A percentile compares a stretch with the other conserved stretches of the same genome.
phyloP scores from a whole-genome alignment of 305 asterid species.

The Stenogyne calaminthoides region DNA sequence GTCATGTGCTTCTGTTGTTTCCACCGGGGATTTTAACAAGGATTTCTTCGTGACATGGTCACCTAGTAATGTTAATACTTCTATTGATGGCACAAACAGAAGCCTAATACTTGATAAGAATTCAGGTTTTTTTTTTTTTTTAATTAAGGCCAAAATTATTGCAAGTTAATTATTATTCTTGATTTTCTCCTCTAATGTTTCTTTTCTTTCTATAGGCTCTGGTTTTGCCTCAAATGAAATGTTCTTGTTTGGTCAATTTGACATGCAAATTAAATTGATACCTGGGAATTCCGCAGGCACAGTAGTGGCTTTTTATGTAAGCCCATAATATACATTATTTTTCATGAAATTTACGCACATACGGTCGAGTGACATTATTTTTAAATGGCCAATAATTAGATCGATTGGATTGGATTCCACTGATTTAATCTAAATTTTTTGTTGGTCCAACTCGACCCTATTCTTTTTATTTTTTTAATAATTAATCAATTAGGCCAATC shows the following conservation, averaged over 20 bases:
- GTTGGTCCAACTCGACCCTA: too few relatives aligned
- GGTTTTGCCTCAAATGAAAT: conserved; percentile 69
- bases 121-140: conserved; percentile 53
- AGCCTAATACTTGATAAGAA: too few relatives aligned
- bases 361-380: too few relatives aligned
- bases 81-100: conserved; percentile 65
- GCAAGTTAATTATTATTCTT: not conserved
- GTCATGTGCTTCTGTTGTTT: conserved; percentile 62
- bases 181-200: not conserved
- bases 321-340: conserved; percentile 6
- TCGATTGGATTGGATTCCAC: too few relatives aligned
- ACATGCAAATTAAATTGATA: conserved; percentile 72
- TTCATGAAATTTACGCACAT: too few relatives aligned
- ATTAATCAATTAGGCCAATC: too few relatives aligned
- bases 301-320: conserved; percentile 80
- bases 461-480: too few relatives aligned
- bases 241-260: conserved; percentile 83
- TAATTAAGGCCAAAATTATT: not conserved
- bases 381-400: too few relatives aligned
- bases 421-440: too few relatives aligned
- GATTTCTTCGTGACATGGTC: conserved; percentile 87
- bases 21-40: conserved; percentile 78
- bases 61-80: conserved; percentile 75
- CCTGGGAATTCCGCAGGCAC: conserved; percentile 94
- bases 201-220: conserved; percentile 47